Percentiles rank a stretch among this genome's conserved stretches.
Conservation (phyloP, 257 asterid genomes). For the Petrea volubilis region DNA sequence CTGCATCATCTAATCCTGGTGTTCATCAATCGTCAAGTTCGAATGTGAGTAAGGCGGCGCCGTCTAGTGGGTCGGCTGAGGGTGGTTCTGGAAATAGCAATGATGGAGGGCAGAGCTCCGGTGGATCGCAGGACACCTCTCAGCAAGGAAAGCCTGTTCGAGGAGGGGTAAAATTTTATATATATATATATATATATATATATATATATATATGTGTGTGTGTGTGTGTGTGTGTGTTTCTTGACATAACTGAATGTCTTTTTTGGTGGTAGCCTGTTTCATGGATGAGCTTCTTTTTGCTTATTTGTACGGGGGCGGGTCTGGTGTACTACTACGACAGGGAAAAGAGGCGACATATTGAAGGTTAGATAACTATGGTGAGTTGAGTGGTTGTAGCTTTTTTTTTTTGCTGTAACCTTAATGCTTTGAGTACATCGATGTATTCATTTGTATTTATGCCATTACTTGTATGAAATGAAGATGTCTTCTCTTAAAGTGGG, state of each 20-base stretch:
- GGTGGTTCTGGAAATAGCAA: constrained; percentile 40
- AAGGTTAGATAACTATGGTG: constrained; percentile 77
- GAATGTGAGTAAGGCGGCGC: constrained; percentile 27
- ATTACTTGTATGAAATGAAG: neutral
- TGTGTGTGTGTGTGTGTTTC: neutral
- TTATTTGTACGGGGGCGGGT: constrained; percentile 80
- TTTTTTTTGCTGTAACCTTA: neutral
- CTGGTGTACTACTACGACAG: constrained; percentile 74
- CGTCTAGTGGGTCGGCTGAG: constrained; percentile 42
- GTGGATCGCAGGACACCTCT: constrained; percentile 48
- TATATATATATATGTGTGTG: too few species aligned
- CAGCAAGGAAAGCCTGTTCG: constrained; percentile 70
- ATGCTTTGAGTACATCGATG: neutral
- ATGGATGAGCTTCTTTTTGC: constrained; percentile 85
- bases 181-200: too few species aligned
- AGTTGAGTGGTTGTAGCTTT: constrained; percentile 47
- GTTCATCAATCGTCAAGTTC: constrained; percentile 35
- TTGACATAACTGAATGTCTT: neutral
- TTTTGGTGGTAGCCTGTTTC: constrained; percentile 68
- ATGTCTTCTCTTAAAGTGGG: neutral
- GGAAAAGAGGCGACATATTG: constrained; percentile 82
- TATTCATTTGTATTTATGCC: neutral
- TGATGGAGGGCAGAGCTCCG: constrained; percentile 44
- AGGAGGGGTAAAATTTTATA: constrained; percentile 58
- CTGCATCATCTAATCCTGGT: constrained; percentile 21